These are phyloP conservation scores for Falciphora oryzae DNA, from an alignment of 2,329 filamentous ascomycete genomes.

Conservation along the genomic window DNA sequence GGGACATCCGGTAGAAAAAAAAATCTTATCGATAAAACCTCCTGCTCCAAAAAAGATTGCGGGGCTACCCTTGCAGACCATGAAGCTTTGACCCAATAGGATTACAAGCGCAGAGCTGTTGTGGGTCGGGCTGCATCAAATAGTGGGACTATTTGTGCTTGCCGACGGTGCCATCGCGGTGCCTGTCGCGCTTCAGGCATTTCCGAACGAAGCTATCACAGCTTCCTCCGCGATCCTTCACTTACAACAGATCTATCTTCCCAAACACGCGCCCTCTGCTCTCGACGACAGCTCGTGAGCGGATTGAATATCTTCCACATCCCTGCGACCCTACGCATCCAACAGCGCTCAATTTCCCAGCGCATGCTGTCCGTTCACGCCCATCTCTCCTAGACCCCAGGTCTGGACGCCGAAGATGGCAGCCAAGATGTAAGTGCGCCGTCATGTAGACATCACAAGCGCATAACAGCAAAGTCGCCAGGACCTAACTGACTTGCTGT, in stretches of 20 bases:
- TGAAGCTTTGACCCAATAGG: background rate
- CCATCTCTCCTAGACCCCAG: background rate
- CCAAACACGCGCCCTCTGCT: background rate
- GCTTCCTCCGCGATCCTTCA: background rate
- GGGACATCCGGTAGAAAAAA: background rate
- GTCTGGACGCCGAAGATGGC: slow-evolving; percentile 4
- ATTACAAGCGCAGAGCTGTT: background rate
- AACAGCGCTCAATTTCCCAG: background rate
- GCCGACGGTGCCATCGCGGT: too few species aligned
- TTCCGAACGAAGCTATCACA: background rate
- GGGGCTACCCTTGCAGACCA: background rate
- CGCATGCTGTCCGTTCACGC: background rate
- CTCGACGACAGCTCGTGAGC: background rate
- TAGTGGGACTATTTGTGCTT: background rate
- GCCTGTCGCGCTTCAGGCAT: background rate
- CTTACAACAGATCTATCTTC: background rate
- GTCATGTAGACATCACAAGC: background rate
- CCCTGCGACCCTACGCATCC: background rate
- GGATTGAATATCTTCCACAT: background rate
- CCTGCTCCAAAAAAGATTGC: background rate
- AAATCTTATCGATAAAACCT: background rate
- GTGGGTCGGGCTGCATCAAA: background rate
- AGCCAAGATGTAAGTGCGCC: slow-evolving; percentile 12
- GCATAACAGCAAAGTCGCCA: background rate
- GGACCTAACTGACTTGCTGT: slow-evolving; percentile 14